phyloP scores from a whole-genome alignment of 306 rosid genomes.

The Dryas drummondii region DNA sequence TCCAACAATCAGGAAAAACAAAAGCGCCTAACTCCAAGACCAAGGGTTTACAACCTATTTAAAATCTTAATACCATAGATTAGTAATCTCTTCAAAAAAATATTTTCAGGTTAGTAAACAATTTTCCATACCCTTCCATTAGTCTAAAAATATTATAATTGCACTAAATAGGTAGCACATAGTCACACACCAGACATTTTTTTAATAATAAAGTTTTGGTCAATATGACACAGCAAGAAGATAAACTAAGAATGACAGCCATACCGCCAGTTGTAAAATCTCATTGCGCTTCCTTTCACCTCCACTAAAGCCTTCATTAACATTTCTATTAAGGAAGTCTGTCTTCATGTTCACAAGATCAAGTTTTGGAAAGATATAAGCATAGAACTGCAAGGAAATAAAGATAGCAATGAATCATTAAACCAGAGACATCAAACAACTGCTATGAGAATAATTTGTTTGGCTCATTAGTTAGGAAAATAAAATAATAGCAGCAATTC shows the following conservation, averaged over 20 bases:
- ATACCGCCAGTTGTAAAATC: constrained; percentile 84
- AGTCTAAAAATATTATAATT: neutral
- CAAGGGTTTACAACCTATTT: neutral
- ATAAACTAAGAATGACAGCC: neutral
- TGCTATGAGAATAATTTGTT: neutral
- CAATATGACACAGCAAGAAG: neutral
- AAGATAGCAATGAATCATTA: constrained; percentile 7
- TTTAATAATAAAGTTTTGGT: neutral
- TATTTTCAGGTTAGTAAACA: neutral
- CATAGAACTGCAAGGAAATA: constrained; percentile 64
- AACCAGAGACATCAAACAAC: constrained; percentile 3
- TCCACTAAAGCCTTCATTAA: constrained; percentile 95
- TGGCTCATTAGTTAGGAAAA: too few relatives aligned
- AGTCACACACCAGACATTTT: neutral
- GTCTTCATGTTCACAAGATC: constrained; percentile 87
- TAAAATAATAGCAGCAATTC: too few relatives aligned
- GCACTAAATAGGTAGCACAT: neutral
- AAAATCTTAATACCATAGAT: neutral
- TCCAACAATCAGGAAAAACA: neutral
- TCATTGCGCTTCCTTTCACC: constrained; percentile 95
- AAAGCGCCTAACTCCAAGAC: neutral
- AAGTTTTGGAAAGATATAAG: constrained; percentile 74
- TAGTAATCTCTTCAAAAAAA: too few relatives aligned
- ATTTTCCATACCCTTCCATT: neutral
- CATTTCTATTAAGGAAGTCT: constrained; percentile 88